These are phyloP conservation scores for Graphium sp. DNA, from an alignment of 2,329 filamentous ascomycete genomes.

Conservation along the genomic window DNA sequence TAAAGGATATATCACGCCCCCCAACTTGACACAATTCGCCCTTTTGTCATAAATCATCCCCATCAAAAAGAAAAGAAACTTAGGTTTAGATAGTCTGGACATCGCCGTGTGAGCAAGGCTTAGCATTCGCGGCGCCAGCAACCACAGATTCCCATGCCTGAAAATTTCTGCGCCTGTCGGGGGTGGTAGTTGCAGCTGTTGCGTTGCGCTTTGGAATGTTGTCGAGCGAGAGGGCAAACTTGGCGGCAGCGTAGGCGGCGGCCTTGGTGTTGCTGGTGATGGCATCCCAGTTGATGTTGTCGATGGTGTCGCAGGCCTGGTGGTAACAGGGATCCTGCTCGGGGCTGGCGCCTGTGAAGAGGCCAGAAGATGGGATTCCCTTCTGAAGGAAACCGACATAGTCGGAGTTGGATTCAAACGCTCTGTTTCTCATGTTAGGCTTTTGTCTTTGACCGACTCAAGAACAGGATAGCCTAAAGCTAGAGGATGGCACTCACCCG, in stretches of 20 bases:
- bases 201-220: conserved; percentile 15
- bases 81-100: no score
- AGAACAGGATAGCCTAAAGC: background rate
- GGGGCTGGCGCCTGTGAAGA: conserved; percentile 21
- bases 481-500: conserved; percentile 10
- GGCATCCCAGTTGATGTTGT: conserved; percentile 18
- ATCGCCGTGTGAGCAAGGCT: conserved; percentile 4
- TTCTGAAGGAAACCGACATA: conserved; percentile 21
- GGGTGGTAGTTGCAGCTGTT: conserved; percentile 6
- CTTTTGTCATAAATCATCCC: no score
- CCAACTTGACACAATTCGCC: no score
- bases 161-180: background rate
- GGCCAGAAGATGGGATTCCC: conserved; percentile 20
- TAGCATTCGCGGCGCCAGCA: background rate
- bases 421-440: conserved; percentile 8
- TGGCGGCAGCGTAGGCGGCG: conserved; percentile 30
- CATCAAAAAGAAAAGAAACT: no score
- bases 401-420: conserved; percentile 19
- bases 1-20: no score
- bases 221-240: conserved; percentile 17
- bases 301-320: conserved; percentile 19
- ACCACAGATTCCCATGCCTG: conserved; percentile 2
- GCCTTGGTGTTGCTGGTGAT: conserved; percentile 16
- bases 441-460: no score
- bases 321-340: conserved; percentile 16